Percentiles rank a stretch among this genome's conserved stretches.
phyloP scores from a whole-genome alignment of 176 grass and related monocot genomes.

The Hordeum marinum region DNA sequence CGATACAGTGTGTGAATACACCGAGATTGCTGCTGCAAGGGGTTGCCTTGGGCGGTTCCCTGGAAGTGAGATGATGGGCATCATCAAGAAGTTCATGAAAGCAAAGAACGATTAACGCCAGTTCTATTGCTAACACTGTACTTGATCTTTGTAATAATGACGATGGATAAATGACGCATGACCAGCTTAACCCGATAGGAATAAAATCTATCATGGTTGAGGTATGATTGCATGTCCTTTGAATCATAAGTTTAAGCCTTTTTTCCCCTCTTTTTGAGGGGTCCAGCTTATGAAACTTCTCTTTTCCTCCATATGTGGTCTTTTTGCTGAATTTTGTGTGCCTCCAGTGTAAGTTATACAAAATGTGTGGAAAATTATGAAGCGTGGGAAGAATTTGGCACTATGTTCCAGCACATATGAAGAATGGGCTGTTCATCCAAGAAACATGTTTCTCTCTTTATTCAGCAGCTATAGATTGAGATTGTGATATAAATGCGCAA shows the following conservation, averaged over 20 bases:
- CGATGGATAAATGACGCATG: neutral
- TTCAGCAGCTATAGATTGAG: neutral
- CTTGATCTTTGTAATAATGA: constrained; percentile 24
- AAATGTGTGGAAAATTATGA: neutral
- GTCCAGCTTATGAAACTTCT: neutral
- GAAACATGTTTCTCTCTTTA: neutral
- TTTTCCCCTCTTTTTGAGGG: neutral
- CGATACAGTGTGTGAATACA: constrained; percentile 73
- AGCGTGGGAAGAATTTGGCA: neutral
- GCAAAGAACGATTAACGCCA: constrained; percentile 57
- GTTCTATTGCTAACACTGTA: constrained; percentile 22
- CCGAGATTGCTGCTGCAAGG: constrained; percentile 56
- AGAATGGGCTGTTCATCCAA: neutral
- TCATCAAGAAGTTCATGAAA: constrained; percentile 91
- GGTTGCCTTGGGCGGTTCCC: constrained; percentile 91
- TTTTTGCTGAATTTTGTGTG: neutral
- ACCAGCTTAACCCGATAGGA: constrained; percentile 5
- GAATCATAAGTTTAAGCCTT: neutral
- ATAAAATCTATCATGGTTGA: constrained; percentile 13
- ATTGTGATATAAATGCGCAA: neutral
- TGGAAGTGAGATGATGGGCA: constrained; percentile 94
- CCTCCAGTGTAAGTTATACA: neutral
- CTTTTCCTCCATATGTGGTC: neutral
- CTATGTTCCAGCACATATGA: neutral
- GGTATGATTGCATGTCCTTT: neutral